Evolutionary conservation across 805 yeast genomes (phyloP), one percentile per base, ranked within the genome.

Genomic region (Scheffersomyces stipitis): DNA sequence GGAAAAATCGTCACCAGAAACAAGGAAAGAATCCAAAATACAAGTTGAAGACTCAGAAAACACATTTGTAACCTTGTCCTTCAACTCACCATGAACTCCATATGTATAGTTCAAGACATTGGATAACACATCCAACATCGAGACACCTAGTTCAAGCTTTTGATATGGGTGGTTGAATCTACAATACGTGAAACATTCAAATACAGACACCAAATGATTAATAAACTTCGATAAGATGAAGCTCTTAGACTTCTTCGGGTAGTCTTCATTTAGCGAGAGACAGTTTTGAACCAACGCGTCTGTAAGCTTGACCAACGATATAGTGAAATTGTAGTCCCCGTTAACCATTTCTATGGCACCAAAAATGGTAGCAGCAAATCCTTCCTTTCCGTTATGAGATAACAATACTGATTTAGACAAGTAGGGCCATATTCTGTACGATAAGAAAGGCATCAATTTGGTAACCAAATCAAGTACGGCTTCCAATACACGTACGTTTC

Each of bases 391-490:
- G 38, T 75, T 71, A 33, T 72, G 70, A 10, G 83, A 81, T 1
- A 88, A 64, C 18, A 89, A 62, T 14, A 78, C 73, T 0, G 95
- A 83, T 34, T 79, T 78, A 15, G 78, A 73, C 10, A 91, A 58
- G 51, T 83, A 83, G 0, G 88, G 75, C 96, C 96, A 90, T 3
- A 89, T 83, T 38, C 87, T 69, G 41, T 75, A 71, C 0, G 95
- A 78, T 27, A 70, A 75, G 4, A 76, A 60, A 31, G 64, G 65
- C 27, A 67, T 66, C 27, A 76, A 65, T 13, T 73, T 65, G 1
- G 71, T 60, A 20, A 87, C 62, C 15, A 86, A 72, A 8, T 71
- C 57, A 15, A 80, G 49, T 12, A 81, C 65, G 1, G 69, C 58
- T 15, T 69, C 64, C 16, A 80, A 58, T 0, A 79, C 52, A 0